Base-by-base conservation (phyloP, 352 stramenopile genomes). In the Globisporangium emineosum region DNA sequence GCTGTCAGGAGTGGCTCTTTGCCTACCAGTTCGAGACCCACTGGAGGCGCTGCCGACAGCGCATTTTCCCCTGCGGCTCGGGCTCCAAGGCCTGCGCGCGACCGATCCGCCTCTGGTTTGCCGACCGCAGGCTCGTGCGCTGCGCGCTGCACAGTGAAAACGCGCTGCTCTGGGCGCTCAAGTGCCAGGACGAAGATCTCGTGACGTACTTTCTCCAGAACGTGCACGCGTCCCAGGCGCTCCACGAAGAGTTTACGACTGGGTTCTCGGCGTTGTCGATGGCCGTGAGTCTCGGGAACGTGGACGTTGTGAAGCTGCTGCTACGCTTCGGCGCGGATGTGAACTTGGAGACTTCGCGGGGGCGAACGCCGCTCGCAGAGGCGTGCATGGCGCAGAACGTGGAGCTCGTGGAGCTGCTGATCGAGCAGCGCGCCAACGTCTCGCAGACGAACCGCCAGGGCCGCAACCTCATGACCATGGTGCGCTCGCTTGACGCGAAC, bases 301-400 rank as follows among this genome's bases (percentile, higher is more conserved):
- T 87, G 0, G 70, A 78, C 13, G 56, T 90, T 9, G 57, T 78
- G 17, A 83, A 91, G 57, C 52, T 83, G 19, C 49, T 94, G 23
- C 60, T 93, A 15, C 77, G 81, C 0, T 84, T 79, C 30, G 83
- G 83, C n/a, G 86, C 81, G 0, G 76, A 91, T 52, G 81, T 91
- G 2, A 92, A 93, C 55, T 32, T 76, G 0, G 86, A 92, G 67
- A 90, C 73, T 0, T 91, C 83, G 7, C 73, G 86, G 0, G 83
- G 86, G 0, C 74, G 86, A 30, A 90, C 82, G 5, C 66, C 86
- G 21, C 65, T 94, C 3, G 61, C 72, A n/a, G 86, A 94, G 57
- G 86, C 86, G 6, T 79, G 67, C 9, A 65, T 90, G 13, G 72
- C 77, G 1, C 69, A 75, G n/a, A 70, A 93, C 32, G 23, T 57